Evolutionary conservation across 192 early-diverging fungal genomes (phyloP), one percentile per base, ranked within the genome.

Genomic region (Entomortierella parvispora): DNA sequence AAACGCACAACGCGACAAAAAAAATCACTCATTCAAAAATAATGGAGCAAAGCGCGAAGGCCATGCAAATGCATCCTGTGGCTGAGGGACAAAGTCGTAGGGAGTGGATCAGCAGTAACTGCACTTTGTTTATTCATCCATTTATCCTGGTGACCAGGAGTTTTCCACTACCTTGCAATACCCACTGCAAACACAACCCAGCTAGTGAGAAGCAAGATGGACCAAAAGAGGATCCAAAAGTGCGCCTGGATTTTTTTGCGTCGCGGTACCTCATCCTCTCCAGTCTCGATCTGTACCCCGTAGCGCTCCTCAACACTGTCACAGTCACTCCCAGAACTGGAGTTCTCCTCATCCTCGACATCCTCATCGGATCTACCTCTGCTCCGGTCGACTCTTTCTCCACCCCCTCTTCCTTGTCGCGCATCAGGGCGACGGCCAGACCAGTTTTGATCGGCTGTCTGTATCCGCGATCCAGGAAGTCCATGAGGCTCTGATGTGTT

Each of bases 211-310:
- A 77, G 65, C 6, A 77, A 52, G 23, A 62, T 31, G 1, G 65
- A 62, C 74, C 74, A 77, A 3, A 68, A 17, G 18, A 77, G 63
- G 25, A 77, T 68, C 74, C 74, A 77, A 32, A 77, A 77, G 32
- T 68, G 74, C 23, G 74, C 65, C 14, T 77, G 74, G 0, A 34
- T 17, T 47, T 65, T 77, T 32, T 77, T 77, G 25, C 15, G 23
- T 6, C 29, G 74, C 18, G 74, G 74, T 17, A 77, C 49, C 11
- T 77, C 74, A 32, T 77, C 74, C 11, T 77, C 74, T 0, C 74
- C 74, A 45, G 59, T 68, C 28, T 77, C 74, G 45, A 77, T 77
- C n/a, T 60, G 74, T 25, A 77, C 74, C 4, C 74, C 60, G 31
- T 68, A 77, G n/a, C 65, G 74, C 18, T 68, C 48, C 31, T 77